Evolutionary conservation across 78 protist species (phyloP), one percentile per base, ranked within the genome.

Genomic region (Emiliania huxleyi): DNA sequence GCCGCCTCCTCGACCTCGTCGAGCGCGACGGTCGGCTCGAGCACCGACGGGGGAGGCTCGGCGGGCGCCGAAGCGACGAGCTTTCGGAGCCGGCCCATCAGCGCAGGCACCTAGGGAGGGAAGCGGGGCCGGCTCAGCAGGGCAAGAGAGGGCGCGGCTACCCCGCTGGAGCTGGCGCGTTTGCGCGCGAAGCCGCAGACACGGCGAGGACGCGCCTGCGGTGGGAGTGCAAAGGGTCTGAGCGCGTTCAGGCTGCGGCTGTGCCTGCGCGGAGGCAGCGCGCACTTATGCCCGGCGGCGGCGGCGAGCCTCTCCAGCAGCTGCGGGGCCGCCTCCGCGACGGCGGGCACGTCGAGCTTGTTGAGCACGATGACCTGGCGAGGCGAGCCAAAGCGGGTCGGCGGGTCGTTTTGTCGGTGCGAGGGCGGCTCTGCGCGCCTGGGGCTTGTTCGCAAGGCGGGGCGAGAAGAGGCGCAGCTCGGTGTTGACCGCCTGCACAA

Each of bases 391-490:
- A 15, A 52, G 29, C 8, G 15, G 62, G 29, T 52, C 29, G 15
- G 29, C 15, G 62, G 29, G 15, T 52, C 62, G 62, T n/a, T n/a
- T n/a, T n/a, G n/a, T n/a, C n/a, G n/a, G n/a, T n/a, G n/a, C n/a
- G n/a, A n/a, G n/a, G n/a, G n/a, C 8, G 62, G 62, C 29, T 15
- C 62, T 19, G 15, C 62, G 8, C 62, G 62, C 62, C 62, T 43
- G n/a, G 15, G 45, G 40, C 42, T 45, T 83, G n/a, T 44, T 5
- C 29, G 89, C 89, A 25, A 83, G 35, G 42, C 49, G 15, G n/a
- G 89, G 89, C 3, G 33, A 33, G 56, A 83, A 83, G 89, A 83
- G 89, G 62, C 0, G 33, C 23, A 83, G 89, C 89, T 83, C 89
- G 8, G 89, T 44, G 89, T 33, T 22, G 40, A 83, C 56, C 44